Base-by-base conservation (phyloP, 106 monocot genomes). In the Dendrobium catenatum region DNA sequence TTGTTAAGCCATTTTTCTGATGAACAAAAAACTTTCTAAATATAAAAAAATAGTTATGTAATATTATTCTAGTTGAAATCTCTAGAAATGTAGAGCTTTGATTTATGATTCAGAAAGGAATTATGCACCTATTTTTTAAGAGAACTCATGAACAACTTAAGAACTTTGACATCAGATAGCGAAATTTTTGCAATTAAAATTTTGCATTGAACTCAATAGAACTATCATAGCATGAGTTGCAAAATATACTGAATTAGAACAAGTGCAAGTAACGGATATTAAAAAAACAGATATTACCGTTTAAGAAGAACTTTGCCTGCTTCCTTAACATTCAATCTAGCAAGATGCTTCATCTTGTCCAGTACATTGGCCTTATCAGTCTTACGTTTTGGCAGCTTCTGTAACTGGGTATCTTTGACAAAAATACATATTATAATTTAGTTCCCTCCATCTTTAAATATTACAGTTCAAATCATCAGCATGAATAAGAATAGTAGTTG, bases 371-470 rank as follows among this genome's bases (percentile, higher is more conserved):
- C 92, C 81, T 83, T 93, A 73, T 98, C 97, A 46, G 97, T 98
- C 86, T 98, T 98, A 83, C 97, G 76, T 80, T 76, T 98, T 40
- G 97, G 97, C 88, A 95, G 91, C 77, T 94, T 98, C 88, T 94
- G 94, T 89, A 98, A 88, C 86, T 95, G 97, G 18, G 88, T 92
- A 93, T 98, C 97, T 98, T 91, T 81, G 88, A 82, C 76, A 73
- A 11, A 90, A 86, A 81, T n/a, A 81, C 76, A 81, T 90, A 88
- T 72, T 77, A 76, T 2, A 24, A 27, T 27, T 26, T 56, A 47
- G 40, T 76, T 76, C 76, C 13, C 24, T 27, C 49, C 82, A 77
- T 33, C 77, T 67, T 70, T 22, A 33, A n/a, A 20, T 73, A 11
- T n/a, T 61, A 27, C 9, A n/a, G 8, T 42, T n/a, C 7, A 74